phyloP scores from a whole-genome alignment of 768 basidiomycete species.

The Mycena maculata region DNA sequence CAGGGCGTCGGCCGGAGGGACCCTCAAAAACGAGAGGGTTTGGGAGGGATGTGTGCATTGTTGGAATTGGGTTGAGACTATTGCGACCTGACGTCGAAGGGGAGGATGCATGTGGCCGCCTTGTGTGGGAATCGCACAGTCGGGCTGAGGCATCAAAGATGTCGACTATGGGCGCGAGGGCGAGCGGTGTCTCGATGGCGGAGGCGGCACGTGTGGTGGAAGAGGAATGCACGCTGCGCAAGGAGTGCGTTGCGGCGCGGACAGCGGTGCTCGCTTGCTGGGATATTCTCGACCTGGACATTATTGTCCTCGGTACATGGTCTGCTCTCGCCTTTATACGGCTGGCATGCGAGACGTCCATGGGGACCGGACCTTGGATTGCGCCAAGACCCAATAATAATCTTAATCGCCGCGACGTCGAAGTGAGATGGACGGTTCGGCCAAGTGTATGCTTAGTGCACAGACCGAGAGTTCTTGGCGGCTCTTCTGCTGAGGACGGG shows the following conservation, averaged over 20 bases:
- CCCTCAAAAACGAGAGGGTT: constrained; percentile 23
- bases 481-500: no score
- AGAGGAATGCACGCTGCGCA: constrained; percentile 9
- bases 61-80: neutral
- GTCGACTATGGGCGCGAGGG: constrained; percentile 20
- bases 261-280: constrained; percentile 5
- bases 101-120: neutral
- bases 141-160: constrained; percentile 24
- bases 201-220: constrained; percentile 7
- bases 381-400: constrained; percentile 10
- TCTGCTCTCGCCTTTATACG: neutral
- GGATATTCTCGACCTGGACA: constrained; percentile 9
- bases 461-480: no score
- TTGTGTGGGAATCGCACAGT: neutral
- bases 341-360: neutral
- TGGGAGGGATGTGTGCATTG: constrained; percentile 5
- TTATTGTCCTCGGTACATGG: neutral
- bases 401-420: constrained; percentile 9
- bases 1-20: constrained; percentile 13
- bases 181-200: neutral
- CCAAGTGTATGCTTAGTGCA: no score
- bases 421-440: no score
- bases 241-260: constrained; percentile 6
- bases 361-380: neutral
- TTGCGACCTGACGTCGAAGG: neutral